Base-by-base conservation (phyloP, 805 yeast species). In the Pichia manshurica region DNA sequence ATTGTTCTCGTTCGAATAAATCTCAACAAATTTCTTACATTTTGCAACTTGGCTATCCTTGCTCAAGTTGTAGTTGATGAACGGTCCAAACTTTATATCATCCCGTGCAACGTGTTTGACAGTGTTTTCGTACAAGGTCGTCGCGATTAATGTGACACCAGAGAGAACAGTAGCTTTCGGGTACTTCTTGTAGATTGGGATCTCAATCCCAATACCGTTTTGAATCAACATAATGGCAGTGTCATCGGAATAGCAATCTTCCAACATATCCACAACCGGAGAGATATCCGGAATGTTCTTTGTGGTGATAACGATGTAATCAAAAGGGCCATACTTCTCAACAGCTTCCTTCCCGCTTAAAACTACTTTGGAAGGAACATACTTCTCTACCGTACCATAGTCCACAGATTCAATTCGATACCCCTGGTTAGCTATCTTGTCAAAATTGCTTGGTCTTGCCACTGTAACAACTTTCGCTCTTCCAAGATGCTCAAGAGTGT, bases 261-360 rank as follows among this genome's bases (percentile, higher is more conserved):
- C 56, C 29, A 60, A 42, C 41, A 61, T 32, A 12, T 62, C 62
- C 52, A 74, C 81, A 17, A 78, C 63, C 42, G 69, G 67, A 49
- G 70, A 62, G n/a, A 83, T 62, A 54, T 83, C 89, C 3, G 89
- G 88, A 16, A 79, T 69, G 58, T 77, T 79, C 59, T 84, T 84
- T 21, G 82, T 79, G 75, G 49, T 47, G 15, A 52, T 44, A 5
- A 52, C 48, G 28, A 52, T 44, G 23, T 39, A 50, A 20, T 78
- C 82, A 15, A 87, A 51, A 4, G 48, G 45, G 1, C 51, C 56
- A 3, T 78, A 76, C 7, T 66, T 70, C 1, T 72, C 71, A 0
- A 77, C 69, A 16, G 66, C 64, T 16, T 65, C 71, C 43, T 52
- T 54, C 5, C 60, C 45, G 3, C 55, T 52, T 34, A 55, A 74